Percentiles rank a stretch among this genome's conserved stretches.
Conservation (phyloP, 768 basidiomycete genomes). For the Brasilioporus rufonigricans region DNA sequence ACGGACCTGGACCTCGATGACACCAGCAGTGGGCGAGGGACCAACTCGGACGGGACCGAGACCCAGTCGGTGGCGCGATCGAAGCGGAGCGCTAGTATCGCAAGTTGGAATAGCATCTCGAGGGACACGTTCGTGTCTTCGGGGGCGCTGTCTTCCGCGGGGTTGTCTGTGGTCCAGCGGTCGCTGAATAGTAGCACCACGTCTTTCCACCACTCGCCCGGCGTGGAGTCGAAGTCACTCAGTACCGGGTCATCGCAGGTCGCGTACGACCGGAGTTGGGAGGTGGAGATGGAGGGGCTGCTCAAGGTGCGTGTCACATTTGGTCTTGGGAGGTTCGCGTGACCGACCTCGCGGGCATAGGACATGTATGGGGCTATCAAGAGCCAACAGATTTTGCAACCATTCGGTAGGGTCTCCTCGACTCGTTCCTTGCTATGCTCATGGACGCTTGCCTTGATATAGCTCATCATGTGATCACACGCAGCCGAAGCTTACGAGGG, state of each 20-base stretch:
- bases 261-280: conserved; percentile 71
- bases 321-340: background rate
- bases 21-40: conserved; percentile 53
- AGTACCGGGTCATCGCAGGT: conserved; percentile 34
- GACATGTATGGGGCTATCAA: conserved; percentile 96
- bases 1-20: conserved; percentile 70
- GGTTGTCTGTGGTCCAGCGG: conserved; percentile 34
- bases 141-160: conserved; percentile 34
- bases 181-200: conserved; percentile 60
- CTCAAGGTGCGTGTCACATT: conserved; percentile 62
- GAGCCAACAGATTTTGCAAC: conserved; percentile 86
- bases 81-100: conserved; percentile 80
- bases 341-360: conserved; percentile 35
- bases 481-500: conserved; percentile 71
- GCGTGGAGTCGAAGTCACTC: conserved; percentile 36
- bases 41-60: conserved; percentile 58
- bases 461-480: conserved; percentile 42
- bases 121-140: conserved; percentile 52
- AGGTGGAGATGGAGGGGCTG: conserved; percentile 78
- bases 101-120: conserved; percentile 81
- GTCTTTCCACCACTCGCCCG: conserved; percentile 56
- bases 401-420: conserved; percentile 47
- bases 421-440: conserved; percentile 54
- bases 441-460: conserved; percentile 45
- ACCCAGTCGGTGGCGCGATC: conserved; percentile 44